Base-by-base conservation (phyloP, 2,329 filamentous ascomycete species). In the Exophiala lecanii-corni region DNA sequence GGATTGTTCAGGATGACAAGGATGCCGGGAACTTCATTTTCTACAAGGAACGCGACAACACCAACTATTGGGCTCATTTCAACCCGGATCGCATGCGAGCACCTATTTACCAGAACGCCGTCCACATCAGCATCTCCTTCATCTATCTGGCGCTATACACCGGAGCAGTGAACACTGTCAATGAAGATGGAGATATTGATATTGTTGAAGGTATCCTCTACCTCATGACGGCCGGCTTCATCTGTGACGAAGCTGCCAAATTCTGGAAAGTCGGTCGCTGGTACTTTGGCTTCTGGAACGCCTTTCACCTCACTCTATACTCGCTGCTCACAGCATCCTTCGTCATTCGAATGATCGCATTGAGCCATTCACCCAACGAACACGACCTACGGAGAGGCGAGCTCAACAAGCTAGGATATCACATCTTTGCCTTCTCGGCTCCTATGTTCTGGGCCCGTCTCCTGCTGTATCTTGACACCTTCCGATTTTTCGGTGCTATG, bases 401-500 rank as follows among this genome's bases (percentile, higher is more conserved):
- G 31, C 87, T 82, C 64, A 96, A 94, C 62, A 74, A 79, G 45
- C 70, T 96, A 15, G 89, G 85, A 61, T 98, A 98, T 67, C 94
- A 95, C 65, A 89, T 97, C 62, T 71, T 98, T 17, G 89, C 92
- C 7, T 94, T 96, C 63, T 82, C 83, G 2, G 89, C 92, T 0
- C 92, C 92, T 0, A 86, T 98, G 86, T 97, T 98, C 65, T 98
- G 92, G 91, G 85, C 82, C 60, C 84, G 92, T 3, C 74, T 98
- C 46, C 69, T 98, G 50, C 78, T 98, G 5, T 98, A 96, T 61
- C 78, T 98, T 13, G 92, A 98, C 65, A 87, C 85, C 0, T 78
- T 94, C 74, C 82, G 86, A 42, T 98, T 98, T 72, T 98, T 98
- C 58, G 92, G 92, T 17, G 89, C 91, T 37, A 98, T 98, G 92